Percentiles rank a stretch among this genome's conserved stretches.
Conservation (phyloP, 2,329 filamentous ascomycete species). For the Aspergillus sp. region DNA sequence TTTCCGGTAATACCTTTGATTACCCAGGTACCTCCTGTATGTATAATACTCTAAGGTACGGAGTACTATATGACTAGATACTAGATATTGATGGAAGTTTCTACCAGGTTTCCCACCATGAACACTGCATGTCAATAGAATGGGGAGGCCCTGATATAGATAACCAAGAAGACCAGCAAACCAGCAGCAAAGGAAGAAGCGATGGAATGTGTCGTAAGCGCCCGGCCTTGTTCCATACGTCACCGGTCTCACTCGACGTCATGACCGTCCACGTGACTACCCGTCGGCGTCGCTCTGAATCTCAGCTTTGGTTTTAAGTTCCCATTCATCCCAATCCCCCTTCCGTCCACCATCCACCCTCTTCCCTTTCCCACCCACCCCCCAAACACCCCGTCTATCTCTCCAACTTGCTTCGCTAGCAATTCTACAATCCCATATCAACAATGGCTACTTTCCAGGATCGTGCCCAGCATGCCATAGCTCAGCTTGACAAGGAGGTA, state of each 20-base stretch:
- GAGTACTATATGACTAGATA: too few species aligned
- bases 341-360: neutral
- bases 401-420: neutral
- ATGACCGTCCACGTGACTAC: conserved; percentile 21
- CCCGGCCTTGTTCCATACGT: neutral
- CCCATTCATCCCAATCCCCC: conserved; percentile 1
- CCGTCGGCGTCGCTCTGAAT: neutral
- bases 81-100: too few species aligned
- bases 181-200: too few species aligned
- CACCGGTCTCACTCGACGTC: conserved; percentile 15
- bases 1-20: too few species aligned
- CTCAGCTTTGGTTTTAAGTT: conserved; percentile 15
- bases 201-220: too few species aligned
- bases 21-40: too few species aligned
- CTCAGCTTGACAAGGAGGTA: conserved; percentile 69
- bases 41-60: too few species aligned
- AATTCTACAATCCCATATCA: neutral
- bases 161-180: too few species aligned
- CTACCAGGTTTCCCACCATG: too few species aligned
- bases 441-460: conserved; percentile 57
- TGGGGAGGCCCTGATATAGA: too few species aligned
- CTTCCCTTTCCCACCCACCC: neutral
- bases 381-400: neutral
- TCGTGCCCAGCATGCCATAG: conserved; percentile 62
- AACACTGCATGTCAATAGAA: too few species aligned